These are phyloP conservation scores for Orbilia quercus DNA, from an alignment of 2,329 filamentous ascomycete genomes.

Conservation along the genomic window DNA sequence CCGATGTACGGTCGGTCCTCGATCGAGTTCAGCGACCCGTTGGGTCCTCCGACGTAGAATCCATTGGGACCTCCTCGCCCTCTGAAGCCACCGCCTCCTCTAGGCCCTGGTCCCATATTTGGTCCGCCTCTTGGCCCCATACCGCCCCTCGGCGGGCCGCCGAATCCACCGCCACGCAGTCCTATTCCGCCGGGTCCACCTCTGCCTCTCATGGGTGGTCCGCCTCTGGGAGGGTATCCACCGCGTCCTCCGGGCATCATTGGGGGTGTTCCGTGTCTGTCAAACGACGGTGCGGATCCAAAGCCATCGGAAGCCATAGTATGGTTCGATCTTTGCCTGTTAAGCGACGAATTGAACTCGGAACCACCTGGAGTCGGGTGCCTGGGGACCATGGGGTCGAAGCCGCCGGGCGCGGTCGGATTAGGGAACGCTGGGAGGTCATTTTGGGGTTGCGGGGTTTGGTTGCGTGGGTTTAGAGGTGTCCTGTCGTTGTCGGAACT, in stretches of 20 bases:
- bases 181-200: constrained; percentile 52
- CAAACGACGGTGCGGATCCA: constrained; percentile 47
- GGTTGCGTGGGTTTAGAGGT: constrained; percentile 58
- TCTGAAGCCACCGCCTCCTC: constrained; percentile 42
- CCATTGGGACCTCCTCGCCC: constrained; percentile 53
- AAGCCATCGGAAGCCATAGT: constrained; percentile 54
- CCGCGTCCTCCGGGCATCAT: constrained; percentile 42
- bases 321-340: constrained; percentile 55
- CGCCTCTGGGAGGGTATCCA: constrained; percentile 54
- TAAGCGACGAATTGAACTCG: constrained; percentile 38
- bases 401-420: constrained; percentile 43
- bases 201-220: constrained; percentile 49
- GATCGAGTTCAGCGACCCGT: constrained; percentile 48
- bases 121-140: constrained; percentile 52
- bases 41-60: constrained; percentile 50
- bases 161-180: constrained; percentile 55
- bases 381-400: constrained; percentile 48
- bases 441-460: constrained; percentile 40
- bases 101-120: constrained; percentile 42
- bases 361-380: constrained; percentile 44
- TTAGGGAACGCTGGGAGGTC: constrained; percentile 47
- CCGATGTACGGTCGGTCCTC: constrained; percentile 55
- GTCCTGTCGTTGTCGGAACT: constrained; percentile 58
- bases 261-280: constrained; percentile 44
- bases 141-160: constrained; percentile 53